Evolutionary conservation across 345 rosid species (phyloP), one percentile per base, ranked within the genome.

Genomic region (Euphorbia tirucalli): DNA sequence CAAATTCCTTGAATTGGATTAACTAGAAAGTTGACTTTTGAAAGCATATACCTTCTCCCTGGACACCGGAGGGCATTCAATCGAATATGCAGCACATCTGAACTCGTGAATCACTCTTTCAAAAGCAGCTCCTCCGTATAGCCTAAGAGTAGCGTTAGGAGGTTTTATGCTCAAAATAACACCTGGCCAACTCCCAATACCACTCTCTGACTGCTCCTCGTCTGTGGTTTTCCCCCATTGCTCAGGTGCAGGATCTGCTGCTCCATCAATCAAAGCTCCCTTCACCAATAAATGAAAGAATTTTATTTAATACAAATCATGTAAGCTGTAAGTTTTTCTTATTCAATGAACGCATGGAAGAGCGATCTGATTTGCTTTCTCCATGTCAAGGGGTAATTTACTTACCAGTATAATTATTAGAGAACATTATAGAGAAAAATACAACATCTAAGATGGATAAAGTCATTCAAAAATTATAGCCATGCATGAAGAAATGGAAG

Each of bases 51-150:
- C 99, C 93, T 95, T 95, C 79, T 92, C 99, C 80, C 97, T 88
- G 58, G 99, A 95, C 48, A 92, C 86, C 7, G 87, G 87, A 68
- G 99, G 99, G 69, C 97, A 95, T 73, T 90, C 93, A 37, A 95
- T 88, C 62, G 99, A 95, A 83, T 90, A 95, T 61, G 97, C 93
- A 50, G 99, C 97, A 74, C 99, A 95, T 13, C 91, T 89, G 68
- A 94, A 90, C 75, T 94, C 99, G 78, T 89, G 97, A 78, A 94
- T 86, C 66, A 88, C 97, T 79, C 99, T 87, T 79, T 95, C 97
- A 71, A 92, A 92, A 78, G 99, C 99, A 65, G 99, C 99, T 79
- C 99, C 99, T 72, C 99, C 99, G 70, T 92, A 92, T 37, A 95
- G 97, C 73, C 85, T 85, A 65, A 95, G 97, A 62, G 83, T 86